A percentile compares a stretch with the other conserved stretches of the same genome.
Evolutionary conservation across 139 green algal genomes (phyloP).

Genomic region (Raphidocelis subcapitata): DNA sequence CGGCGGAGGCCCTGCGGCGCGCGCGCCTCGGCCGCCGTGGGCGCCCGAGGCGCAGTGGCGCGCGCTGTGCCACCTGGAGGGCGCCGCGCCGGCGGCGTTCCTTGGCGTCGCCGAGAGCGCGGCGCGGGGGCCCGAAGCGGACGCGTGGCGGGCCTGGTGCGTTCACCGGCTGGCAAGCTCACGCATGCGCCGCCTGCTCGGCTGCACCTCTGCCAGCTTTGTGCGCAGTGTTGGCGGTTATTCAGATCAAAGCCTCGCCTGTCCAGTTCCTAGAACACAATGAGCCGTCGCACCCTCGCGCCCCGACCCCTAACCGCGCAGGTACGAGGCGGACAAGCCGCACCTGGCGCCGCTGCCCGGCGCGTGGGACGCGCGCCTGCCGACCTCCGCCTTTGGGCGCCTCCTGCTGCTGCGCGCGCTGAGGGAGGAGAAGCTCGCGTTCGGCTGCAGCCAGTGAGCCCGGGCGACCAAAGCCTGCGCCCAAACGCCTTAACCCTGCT

Average conservation of each 20-base stretch:
- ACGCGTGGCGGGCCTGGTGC: conserved; percentile 44
- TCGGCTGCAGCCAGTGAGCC: conserved; percentile 27
- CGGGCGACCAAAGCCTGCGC: not conserved
- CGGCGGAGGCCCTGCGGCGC: not conserved
- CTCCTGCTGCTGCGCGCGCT: conserved; percentile 71
- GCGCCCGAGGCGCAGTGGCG: conserved; percentile 20
- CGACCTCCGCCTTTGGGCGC: conserved; percentile 46
- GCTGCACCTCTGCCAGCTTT: too few species aligned
- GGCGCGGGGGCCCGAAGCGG: not conserved
- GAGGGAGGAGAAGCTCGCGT: conserved; percentile 73
- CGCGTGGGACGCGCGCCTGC: conserved; percentile 42
- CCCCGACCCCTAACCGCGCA: too few species aligned
- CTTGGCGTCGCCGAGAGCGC: conserved; percentile 44
- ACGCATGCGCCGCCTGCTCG: too few species aligned
- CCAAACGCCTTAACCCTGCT: not conserved
- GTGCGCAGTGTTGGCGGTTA: too few species aligned
- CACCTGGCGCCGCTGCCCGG: conserved; percentile 51
- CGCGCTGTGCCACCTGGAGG: conserved; percentile 28
- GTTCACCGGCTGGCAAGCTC: too few species aligned
- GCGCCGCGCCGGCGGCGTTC: conserved; percentile 25
- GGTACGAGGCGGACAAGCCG: conserved; percentile 34
- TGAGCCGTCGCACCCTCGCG: too few species aligned
- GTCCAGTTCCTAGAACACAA: too few species aligned
- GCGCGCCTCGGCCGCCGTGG: conserved; percentile 8
- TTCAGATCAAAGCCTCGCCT: too few species aligned